phyloP scores from a whole-genome alignment of 2,329 filamentous ascomycete species.

The Lecanoromycetidae sp. region DNA sequence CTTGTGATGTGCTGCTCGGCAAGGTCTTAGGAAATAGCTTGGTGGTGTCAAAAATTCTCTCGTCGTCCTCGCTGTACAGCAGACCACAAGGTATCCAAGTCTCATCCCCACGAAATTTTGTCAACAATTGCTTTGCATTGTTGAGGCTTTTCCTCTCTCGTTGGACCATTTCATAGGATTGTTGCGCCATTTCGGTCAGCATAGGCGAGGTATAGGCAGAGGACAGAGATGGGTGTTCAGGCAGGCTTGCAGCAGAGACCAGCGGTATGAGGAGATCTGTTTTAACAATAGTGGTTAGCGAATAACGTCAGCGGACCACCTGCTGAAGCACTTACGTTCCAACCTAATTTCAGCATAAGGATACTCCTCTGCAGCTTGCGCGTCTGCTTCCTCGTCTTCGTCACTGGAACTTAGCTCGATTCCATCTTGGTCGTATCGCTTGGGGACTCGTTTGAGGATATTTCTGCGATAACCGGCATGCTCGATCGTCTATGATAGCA shows the following conservation, averaged over 20 bases:
- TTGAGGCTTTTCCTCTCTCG: constrained; percentile 45
- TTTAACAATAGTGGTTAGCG: too few species aligned
- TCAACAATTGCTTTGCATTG: constrained; percentile 46
- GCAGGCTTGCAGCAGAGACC: constrained; percentile 48
- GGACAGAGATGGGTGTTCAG: constrained; percentile 47
- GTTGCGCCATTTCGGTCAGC: constrained; percentile 44
- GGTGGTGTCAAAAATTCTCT: constrained; percentile 33
- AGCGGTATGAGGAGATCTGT: constrained; percentile 48
- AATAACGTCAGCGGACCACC: too few species aligned
- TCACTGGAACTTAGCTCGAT: constrained; percentile 48
- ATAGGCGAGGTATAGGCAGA: constrained; percentile 47
- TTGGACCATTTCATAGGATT: constrained; percentile 45
- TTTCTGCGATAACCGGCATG: constrained; percentile 51
- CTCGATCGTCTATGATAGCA: constrained; percentile 39
- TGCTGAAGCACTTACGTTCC: constrained; percentile 43
- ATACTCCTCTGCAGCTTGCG: constrained; percentile 47
- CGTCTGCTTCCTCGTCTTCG: constrained; percentile 47
- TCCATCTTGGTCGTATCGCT: constrained; percentile 51
- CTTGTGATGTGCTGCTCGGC: background rate
- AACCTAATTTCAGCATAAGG: constrained; percentile 47
- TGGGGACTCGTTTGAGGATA: constrained; percentile 47
- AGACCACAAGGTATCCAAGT: constrained; percentile 46
- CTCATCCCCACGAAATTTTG: constrained; percentile 48
- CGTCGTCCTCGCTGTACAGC: constrained; percentile 41
- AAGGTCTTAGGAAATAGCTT: constrained; percentile 8